Base-by-base conservation (phyloP, 2,329 filamentous ascomycete species). In the Verruconis gallopava region DNA sequence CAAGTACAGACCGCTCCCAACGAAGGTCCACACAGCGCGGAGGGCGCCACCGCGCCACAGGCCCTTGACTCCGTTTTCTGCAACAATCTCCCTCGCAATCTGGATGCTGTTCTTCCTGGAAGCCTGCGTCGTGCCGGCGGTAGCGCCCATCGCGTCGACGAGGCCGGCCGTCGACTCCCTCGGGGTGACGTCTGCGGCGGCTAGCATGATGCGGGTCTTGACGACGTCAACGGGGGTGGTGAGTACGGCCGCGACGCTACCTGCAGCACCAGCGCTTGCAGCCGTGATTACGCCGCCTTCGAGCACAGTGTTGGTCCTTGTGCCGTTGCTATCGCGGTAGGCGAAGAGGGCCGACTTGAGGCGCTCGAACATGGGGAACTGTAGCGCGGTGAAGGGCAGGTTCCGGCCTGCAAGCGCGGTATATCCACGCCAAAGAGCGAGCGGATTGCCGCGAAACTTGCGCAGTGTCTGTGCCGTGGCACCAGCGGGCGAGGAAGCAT, bases 201-300 rank as follows among this genome's bases (percentile, higher is more conserved):
- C 69, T 19, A 94, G 66, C 86, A 93, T 94, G 61, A 93, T 81
- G 38, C 84, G 66, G 48, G 86, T 93, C 66, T 94, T 93, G 18
- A 94, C 73, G 6, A 93, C 85, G 59, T 94, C 88, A 43, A 86
- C 76, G 0, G 88, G 88, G 39, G 86, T 93, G 1, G 86, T 94
- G n/a, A 91, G 58, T 6, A 83, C 72, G 1, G 86, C 82, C 0
- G 85, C 79, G 5, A 89, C 58, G 4, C 76, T 75, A 0, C 86
- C 86, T 0, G 85, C 83, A 13, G 71, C 58, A 2, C 79, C 84
- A 0, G 85, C 86, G 54, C 81, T 83, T 3, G 72, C 44, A 0
- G 81, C 85, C 1, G 84, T 91, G 34, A 89, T 73, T 2, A 72
- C 44, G 0, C 76, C 83, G 18, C 78, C 79, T 60, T 89, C 80